phyloP scores from a whole-genome alignment of 2,329 filamentous ascomycete species.

The Beauveria scarabaeidicola region DNA sequence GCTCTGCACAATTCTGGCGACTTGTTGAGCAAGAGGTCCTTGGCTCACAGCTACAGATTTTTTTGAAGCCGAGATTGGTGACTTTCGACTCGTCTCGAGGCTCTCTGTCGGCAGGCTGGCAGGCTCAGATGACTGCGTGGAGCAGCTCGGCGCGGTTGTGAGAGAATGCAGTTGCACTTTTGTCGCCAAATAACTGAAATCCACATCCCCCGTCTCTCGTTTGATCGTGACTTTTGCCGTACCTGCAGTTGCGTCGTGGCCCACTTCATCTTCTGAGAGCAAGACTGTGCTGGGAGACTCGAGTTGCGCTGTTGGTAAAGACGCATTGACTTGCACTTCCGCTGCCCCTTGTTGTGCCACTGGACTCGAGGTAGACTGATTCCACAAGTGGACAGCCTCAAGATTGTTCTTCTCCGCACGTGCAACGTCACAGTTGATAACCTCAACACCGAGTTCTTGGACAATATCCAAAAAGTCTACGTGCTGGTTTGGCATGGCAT shows the following conservation, averaged over 20 bases:
- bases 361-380: background rate
- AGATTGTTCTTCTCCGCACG: background rate
- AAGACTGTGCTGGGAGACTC: background rate
- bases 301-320: background rate
- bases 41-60: too few species aligned
- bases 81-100: background rate
- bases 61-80: too few species aligned
- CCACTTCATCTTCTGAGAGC: background rate
- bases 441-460: constrained; percentile 4
- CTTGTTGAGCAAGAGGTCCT: background rate
- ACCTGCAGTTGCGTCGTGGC: background rate
- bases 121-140: background rate
- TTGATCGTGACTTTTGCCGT: background rate
- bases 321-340: background rate
- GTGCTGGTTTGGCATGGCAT: background rate
- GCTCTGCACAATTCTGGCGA: too few species aligned
- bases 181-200: background rate
- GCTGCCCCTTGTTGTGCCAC: background rate
- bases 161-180: too few species aligned
- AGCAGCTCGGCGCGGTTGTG: background rate
- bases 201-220: background rate
- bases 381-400: background rate
- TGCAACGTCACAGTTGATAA: background rate
- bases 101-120: background rate
- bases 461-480: background rate